phyloP scores from a whole-genome alignment of 2,329 filamentous ascomycete genomes.

The Phoma sp. region DNA sequence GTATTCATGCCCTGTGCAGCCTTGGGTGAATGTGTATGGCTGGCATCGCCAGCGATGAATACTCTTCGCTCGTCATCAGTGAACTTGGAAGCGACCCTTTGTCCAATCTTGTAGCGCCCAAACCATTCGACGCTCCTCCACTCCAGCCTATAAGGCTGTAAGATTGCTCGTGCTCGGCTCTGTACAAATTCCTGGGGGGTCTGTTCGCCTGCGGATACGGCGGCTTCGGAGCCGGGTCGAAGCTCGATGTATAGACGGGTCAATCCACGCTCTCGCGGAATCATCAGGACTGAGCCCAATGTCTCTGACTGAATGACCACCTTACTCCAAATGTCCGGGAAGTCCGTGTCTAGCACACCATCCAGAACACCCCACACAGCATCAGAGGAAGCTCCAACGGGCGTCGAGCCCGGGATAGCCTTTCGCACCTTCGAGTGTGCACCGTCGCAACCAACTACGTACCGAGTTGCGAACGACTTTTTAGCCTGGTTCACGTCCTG shows the following conservation, averaged over 20 bases:
- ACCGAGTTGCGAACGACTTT: constrained; percentile 62
- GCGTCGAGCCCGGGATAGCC: constrained; percentile 59
- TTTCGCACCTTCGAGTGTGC: constrained; percentile 74
- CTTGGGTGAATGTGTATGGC: constrained; percentile 52
- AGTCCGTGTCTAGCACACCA: constrained; percentile 72
- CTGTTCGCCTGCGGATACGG: constrained; percentile 36
- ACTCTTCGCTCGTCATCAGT: constrained; percentile 50
- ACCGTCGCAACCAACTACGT: constrained; percentile 75
- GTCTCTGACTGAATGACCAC: constrained; percentile 71
- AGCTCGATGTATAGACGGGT: constrained; percentile 65
- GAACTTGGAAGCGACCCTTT: constrained; percentile 56
- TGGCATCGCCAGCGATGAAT: constrained; percentile 59
- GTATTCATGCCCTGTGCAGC: constrained; percentile 56
- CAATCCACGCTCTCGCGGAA: constrained; percentile 75
- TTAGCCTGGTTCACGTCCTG: constrained; percentile 46
- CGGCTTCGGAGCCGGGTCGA: constrained; percentile 45
- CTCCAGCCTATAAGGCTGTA: constrained; percentile 53
- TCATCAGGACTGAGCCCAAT: constrained; percentile 73
- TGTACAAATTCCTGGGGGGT: constrained; percentile 72
- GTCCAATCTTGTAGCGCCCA: constrained; percentile 58
- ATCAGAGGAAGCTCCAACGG: constrained; percentile 58
- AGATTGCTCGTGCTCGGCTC: constrained; percentile 61
- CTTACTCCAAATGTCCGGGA: constrained; percentile 78
- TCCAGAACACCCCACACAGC: constrained; percentile 76
- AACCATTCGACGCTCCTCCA: constrained; percentile 60